These are phyloP conservation scores for Gymnopus androsaceus DNA, from an alignment of 1,284 basidiomycete genomes.

Conservation along the genomic window DNA sequence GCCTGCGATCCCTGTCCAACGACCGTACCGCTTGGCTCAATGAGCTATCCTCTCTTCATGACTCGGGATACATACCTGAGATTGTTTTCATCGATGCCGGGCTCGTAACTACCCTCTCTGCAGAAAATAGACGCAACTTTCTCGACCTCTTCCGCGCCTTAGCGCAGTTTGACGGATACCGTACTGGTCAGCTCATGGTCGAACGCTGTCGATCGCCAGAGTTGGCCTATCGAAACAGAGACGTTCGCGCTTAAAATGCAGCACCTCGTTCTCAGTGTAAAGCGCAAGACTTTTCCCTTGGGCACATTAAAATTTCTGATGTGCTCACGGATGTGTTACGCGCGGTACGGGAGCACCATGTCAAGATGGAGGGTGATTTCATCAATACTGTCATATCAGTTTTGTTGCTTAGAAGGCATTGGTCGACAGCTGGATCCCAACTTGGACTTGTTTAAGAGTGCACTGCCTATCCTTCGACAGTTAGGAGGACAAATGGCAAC, in stretches of 20 bases:
- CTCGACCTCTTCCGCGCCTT: slow-evolving; percentile 95
- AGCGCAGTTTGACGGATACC: slow-evolving; percentile 96
- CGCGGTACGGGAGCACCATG: slow-evolving; percentile 91
- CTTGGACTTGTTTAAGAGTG: slow-evolving; percentile 92
- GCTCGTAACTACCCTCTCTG: slow-evolving; percentile 85
- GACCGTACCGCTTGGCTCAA: slow-evolving; percentile 71
- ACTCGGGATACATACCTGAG: slow-evolving; percentile 87
- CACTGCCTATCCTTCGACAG: slow-evolving; percentile 87
- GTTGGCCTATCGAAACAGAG: slow-evolving; percentile 87
- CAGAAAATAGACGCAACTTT: slow-evolving; percentile 86
- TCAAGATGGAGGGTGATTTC: slow-evolving; percentile 99
- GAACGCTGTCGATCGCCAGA: slow-evolving; percentile 93
- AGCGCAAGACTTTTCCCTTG: slow-evolving; percentile 96
- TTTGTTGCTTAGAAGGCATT: slow-evolving; percentile 92
- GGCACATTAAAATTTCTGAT: slow-evolving; percentile 94
- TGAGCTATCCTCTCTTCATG: slow-evolving; percentile 66
- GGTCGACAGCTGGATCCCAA: slow-evolving; percentile 91
- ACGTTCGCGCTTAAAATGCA: slow-evolving; percentile 98
- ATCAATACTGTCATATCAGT: slow-evolving; percentile 97
- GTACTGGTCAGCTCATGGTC: slow-evolving; percentile 93
- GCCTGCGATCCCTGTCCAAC: slow-evolving; percentile 59
- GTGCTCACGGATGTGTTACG: slow-evolving; percentile 86
- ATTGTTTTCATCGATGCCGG: slow-evolving; percentile 97
- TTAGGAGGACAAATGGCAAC: slow-evolving; percentile 87
- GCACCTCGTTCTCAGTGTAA: slow-evolving; percentile 90